These are phyloP conservation scores for Gnomoniopsis sp. DNA, from an alignment of 2,329 filamentous ascomycete species.

Conservation along the genomic window DNA sequence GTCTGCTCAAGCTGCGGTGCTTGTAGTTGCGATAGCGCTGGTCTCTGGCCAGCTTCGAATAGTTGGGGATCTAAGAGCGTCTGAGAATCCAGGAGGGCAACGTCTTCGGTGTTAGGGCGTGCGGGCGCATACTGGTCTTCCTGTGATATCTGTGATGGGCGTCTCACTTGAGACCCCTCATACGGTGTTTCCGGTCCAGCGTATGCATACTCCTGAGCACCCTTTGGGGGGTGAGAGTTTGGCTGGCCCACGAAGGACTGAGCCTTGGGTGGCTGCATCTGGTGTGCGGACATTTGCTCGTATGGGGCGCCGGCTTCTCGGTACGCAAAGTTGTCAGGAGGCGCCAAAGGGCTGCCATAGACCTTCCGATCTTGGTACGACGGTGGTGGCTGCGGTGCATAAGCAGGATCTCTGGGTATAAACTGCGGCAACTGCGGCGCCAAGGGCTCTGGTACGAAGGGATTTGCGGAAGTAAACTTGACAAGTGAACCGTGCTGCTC, in stretches of 20 bases:
- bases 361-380: constrained; percentile 10
- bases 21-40: constrained; percentile 8
- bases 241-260: constrained; percentile 7
- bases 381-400: constrained; percentile 4
- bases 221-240: background rate
- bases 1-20: constrained; percentile 6
- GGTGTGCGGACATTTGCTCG: constrained; percentile 9
- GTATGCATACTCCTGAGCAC: constrained; percentile 5
- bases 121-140: constrained; percentile 13
- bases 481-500: constrained; percentile 6
- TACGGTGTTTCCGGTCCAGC: constrained; percentile 8
- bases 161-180: constrained; percentile 4
- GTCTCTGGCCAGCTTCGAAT: constrained; percentile 13
- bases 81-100: background rate
- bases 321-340: constrained; percentile 12
- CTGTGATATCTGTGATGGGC: constrained; percentile 4
- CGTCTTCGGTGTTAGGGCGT: constrained; percentile 16
- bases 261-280: constrained; percentile 15
- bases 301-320: constrained; percentile 7
- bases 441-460: constrained; percentile 7
- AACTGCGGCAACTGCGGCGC: constrained; percentile 12
- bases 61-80: constrained; percentile 14
- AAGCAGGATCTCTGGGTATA: constrained; percentile 2
- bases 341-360: constrained; percentile 12
- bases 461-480: constrained; percentile 12